Conservation (phyloP, 768 basidiomycete species). For the Sporobolomyces roseus region DNA sequence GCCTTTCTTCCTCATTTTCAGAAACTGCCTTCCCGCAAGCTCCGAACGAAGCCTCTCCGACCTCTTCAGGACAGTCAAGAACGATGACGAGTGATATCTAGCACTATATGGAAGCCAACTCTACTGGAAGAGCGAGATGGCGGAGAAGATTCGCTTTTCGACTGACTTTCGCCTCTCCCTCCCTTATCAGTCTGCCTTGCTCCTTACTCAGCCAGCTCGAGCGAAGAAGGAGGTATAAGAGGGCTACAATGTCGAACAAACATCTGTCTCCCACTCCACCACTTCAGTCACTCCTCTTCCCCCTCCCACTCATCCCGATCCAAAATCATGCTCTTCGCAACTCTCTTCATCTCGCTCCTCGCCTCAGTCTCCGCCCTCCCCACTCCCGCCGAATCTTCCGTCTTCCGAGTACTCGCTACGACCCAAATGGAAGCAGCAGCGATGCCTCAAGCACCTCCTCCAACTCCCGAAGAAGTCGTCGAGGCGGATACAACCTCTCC, state of each 20-base stretch:
- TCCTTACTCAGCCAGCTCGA: background rate
- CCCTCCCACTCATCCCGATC: background rate
- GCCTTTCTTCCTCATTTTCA: too few species aligned
- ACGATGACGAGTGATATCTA: too few species aligned
- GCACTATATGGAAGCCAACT: too few species aligned
- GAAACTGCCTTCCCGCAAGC: too few species aligned
- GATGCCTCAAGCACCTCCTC: conserved; percentile 11
- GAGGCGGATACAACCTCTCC: background rate
- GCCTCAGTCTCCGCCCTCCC: conserved; percentile 9
- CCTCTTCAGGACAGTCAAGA: background rate
- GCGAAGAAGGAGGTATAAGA: too few species aligned
- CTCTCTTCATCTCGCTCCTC: conserved; percentile 5
- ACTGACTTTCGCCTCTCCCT: conserved; percentile 5
- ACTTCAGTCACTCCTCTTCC: background rate
- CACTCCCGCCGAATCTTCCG: background rate
- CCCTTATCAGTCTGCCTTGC: background rate
- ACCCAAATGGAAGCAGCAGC: background rate
- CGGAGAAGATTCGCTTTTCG: conserved; percentile 15
- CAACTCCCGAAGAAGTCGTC: background rate
- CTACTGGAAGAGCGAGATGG: background rate
- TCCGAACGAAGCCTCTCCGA: too few species aligned
- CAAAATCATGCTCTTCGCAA: conserved; percentile 15
- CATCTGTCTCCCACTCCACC: too few species aligned
- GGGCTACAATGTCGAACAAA: too few species aligned
- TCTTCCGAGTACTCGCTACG: conserved; percentile 7